Base-by-base conservation (phyloP, 345 rosid species). In the Clarkia xantiana region DNA sequence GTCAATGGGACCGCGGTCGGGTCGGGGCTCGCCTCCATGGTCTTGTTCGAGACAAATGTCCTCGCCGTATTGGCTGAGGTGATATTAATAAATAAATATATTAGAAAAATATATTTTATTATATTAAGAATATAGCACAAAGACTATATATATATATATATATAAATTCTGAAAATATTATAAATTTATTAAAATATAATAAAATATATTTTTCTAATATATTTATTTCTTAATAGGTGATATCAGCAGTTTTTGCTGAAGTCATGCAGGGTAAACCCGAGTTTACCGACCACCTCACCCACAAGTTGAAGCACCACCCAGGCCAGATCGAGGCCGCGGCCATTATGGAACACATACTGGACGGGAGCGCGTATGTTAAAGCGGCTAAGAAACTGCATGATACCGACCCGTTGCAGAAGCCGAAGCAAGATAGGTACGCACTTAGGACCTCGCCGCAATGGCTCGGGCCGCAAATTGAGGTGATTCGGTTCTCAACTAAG, bases 1-100 rank as follows among this genome's bases (percentile, higher is more conserved):
- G 83, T 79, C 15, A 82, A 82, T 16, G 81, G 84, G 10, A 82
- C 84, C 1, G 84, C 78, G 6, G 91, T 76, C 34, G 84, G 84
- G 16, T 76, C 91, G 4, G 91, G 81, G 13, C 46, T 82, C 69
- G 86, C 86, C 10, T 74, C 81, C 8, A 71, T 56, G 47, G 81
- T 76, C 42, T 73, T 72, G 8, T 76, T 63, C 8, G 81, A 76
- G 36, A 62, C 77, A 0, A 72, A 76, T 38, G 41, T 67, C 10
- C 60, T 72, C 3, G 69, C 54, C 12, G 56, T 76, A 34, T 42
- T 76, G 22, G 54, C 81, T 1, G 78, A 72, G 45, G 51, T 76
- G 47, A n/a, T n/a, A n/a, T n/a, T n/a, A n/a, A n/a, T n/a, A n/a
- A n/a, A n/a, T n/a, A n/a, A n/a, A n/a, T n/a, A n/a, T n/a, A n/a